A percentile compares a stretch with the other conserved stretches of the same genome.
phyloP scores from a whole-genome alignment of 345 rosid species.

The Cardamine chenopodiifolia region DNA sequence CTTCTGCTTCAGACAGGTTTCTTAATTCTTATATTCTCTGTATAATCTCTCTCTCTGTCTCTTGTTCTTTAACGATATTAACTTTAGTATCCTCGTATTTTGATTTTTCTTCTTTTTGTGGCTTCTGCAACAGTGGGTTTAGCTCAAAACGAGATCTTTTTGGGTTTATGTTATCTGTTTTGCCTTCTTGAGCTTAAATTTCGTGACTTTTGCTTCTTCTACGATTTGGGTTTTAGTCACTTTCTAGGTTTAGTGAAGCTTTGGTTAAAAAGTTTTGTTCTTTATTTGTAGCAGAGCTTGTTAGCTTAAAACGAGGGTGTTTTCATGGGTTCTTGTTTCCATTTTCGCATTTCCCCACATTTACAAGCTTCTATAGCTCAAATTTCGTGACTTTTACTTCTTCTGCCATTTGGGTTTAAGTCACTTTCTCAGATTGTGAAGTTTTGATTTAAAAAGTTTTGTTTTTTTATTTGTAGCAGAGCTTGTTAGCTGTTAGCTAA shows the following conservation, averaged over 20 bases:
- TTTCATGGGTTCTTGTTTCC: background rate
- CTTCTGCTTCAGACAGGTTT: constrained; percentile 6
- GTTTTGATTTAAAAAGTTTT: constrained; percentile 34
- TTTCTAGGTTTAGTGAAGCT: background rate
- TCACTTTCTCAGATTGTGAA: background rate
- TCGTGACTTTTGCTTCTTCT: constrained; percentile 4
- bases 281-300: background rate
- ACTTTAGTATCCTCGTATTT: background rate
- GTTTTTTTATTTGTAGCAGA: background rate
- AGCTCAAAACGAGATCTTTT: background rate
- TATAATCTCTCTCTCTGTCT: background rate
- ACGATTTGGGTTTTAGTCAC: constrained; percentile 43
- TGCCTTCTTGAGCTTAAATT: background rate
- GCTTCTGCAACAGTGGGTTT: background rate
- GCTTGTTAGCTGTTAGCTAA: background rate
- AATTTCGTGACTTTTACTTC: background rate
- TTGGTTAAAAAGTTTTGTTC: constrained; percentile 34
- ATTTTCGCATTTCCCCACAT: background rate
- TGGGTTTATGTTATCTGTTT: background rate
- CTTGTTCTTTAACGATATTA: background rate
- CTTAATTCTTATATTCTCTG: background rate
- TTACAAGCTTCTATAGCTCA: background rate
- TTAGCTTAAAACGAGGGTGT: background rate
- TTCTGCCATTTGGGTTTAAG: constrained; percentile 42
- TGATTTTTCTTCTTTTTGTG: background rate